phyloP scores from a whole-genome alignment of 306 rosid species.

The Vicia sativa region DNA sequence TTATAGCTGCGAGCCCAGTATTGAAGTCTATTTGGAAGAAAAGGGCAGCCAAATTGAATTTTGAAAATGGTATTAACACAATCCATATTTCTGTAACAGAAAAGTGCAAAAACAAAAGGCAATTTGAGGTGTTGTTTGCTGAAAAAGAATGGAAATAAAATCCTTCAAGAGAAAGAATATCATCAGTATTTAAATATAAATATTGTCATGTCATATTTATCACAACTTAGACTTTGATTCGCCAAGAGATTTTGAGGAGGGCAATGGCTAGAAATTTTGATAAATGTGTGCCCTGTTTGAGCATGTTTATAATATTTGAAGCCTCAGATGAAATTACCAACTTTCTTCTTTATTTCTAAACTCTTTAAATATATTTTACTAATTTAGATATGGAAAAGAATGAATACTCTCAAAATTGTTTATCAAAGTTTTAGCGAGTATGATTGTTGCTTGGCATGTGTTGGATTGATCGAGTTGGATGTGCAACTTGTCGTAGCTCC shows the following conservation, averaged over 20 bases:
- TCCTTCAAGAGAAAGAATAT: neutral
- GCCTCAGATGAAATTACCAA: neutral
- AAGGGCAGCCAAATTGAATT: conserved; percentile 3
- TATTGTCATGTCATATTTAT: neutral
- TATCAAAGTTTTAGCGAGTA: too few relatives aligned
- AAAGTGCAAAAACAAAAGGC: neutral
- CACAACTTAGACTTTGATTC: neutral
- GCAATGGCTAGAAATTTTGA: neutral
- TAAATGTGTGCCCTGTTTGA: neutral
- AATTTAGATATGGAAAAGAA: too few relatives aligned
- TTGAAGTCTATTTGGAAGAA: neutral
- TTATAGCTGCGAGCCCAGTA: conserved; percentile 12
- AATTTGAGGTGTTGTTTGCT: neutral
- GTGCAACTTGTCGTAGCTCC: too few relatives aligned
- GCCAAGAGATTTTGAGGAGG: neutral
- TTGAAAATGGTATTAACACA: neutral
- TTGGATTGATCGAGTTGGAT: too few relatives aligned
- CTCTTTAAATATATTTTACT: too few relatives aligned
- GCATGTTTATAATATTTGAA: neutral
- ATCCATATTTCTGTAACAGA: neutral
- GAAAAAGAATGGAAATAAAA: neutral
- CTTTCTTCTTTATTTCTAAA: too few relatives aligned
- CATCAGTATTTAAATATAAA: too few relatives aligned
- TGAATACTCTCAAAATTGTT: too few relatives aligned
- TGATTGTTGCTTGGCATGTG: too few relatives aligned